Evolutionary conservation across 495 filamentous ascomycete species (phyloP).

Genomic region (Penicillium cataractarum): DNA sequence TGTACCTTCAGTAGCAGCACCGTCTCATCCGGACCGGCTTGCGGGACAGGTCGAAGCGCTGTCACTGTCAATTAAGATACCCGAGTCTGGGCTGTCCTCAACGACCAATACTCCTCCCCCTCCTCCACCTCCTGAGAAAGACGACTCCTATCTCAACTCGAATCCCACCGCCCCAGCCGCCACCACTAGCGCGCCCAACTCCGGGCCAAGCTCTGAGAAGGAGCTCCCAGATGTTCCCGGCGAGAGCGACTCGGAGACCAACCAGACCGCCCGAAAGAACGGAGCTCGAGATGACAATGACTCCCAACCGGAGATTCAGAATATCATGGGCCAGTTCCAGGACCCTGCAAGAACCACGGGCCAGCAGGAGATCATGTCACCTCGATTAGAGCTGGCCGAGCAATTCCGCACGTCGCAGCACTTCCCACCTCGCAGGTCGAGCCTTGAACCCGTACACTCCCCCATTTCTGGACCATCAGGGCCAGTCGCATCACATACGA

Average conservation of each 20-base stretch:
- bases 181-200: slow-evolving; percentile 42
- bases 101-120: slow-evolving; percentile 36
- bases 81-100: slow-evolving; percentile 21
- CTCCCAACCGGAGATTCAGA: slow-evolving; percentile 87
- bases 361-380: slow-evolving; percentile 80
- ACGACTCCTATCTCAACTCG: slow-evolving; percentile 64
- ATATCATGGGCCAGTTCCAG: slow-evolving; percentile 86
- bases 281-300: slow-evolving; percentile 62
- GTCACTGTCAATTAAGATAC: slow-evolving; percentile 34
- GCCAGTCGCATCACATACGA: slow-evolving; percentile 6
- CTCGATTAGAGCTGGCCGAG: slow-evolving; percentile 71
- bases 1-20: slow-evolving; percentile 16
- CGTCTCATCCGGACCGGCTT: slow-evolving; percentile 31
- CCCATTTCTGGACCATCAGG: slow-evolving; percentile 18
- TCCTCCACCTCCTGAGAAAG: slow-evolving; percentile 50
- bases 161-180: slow-evolving; percentile 51
- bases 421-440: slow-evolving; percentile 83
- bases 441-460: slow-evolving; percentile 66
- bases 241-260: slow-evolving; percentile 53
- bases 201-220: slow-evolving; percentile 46
- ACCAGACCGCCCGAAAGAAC: slow-evolving; percentile 48
- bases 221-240: slow-evolving; percentile 61
- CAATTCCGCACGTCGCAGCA: slow-evolving; percentile 64
- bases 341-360: slow-evolving; percentile 66
- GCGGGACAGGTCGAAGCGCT: slow-evolving; percentile 39